Evolutionary conservation across 768 basidiomycete species (phyloP).

Genomic region (Amanita subjunquillea): DNA sequence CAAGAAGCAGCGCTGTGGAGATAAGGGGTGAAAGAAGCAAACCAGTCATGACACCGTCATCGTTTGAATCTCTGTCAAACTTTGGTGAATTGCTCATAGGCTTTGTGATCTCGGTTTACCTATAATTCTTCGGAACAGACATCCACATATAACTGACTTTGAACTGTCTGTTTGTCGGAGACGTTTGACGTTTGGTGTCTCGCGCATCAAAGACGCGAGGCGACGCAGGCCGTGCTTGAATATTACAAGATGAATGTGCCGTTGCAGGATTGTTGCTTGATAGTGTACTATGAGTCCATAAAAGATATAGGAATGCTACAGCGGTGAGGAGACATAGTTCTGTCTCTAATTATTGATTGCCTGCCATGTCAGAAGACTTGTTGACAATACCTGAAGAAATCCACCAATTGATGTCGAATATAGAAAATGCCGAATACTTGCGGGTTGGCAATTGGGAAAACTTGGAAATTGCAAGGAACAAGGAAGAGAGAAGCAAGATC

Average conservation of each 20-base stretch:
- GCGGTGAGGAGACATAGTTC: conserved; percentile 50
- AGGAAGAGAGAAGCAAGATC: conserved; percentile 50
- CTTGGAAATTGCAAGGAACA: conserved; percentile 44
- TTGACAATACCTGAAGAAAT: conserved; percentile 37
- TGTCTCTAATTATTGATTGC: conserved; percentile 15
- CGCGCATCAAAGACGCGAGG: conserved; percentile 27
- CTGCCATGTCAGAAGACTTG: conserved; percentile 1
- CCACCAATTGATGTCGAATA: conserved; percentile 27
- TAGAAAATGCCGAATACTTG: conserved; percentile 12
- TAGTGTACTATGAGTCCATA: conserved; percentile 49
- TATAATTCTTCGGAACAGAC: conserved; percentile 83
- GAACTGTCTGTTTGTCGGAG: conserved; percentile 25
- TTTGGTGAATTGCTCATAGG: background rate
- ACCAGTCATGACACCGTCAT: conserved; percentile 82
- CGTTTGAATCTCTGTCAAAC: conserved; percentile 52
- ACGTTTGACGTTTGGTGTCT: conserved; percentile 29
- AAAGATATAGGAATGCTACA: conserved; percentile 47
- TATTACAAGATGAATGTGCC: conserved; percentile 5
- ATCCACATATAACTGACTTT: conserved; percentile 78
- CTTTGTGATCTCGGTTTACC: conserved; percentile 29
- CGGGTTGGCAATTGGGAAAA: conserved; percentile 27
- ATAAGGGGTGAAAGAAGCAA: conserved; percentile 80
- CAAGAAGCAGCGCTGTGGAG: conserved; percentile 54
- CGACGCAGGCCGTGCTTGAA: conserved; percentile 24
- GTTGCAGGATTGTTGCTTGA: conserved; percentile 12